phyloP scores from a whole-genome alignment of 176 grass and related monocot species.

The Cocos nucifera region DNA sequence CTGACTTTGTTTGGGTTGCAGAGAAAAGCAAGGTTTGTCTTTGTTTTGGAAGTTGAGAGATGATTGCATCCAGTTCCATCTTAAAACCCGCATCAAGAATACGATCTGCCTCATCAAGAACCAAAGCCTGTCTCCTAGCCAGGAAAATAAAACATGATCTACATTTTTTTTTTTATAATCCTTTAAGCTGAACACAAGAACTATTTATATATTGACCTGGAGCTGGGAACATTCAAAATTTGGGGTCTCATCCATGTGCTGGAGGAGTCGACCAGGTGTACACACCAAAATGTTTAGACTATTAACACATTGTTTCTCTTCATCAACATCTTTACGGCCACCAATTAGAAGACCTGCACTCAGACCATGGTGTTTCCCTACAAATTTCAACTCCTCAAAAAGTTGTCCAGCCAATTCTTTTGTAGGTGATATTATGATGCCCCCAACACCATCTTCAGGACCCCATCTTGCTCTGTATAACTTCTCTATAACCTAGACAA shows the following conservation, averaged over 20 bases:
- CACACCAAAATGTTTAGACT: conserved; percentile 80
- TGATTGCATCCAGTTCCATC: conserved; percentile 53
- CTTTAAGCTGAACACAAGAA: conserved; percentile 3
- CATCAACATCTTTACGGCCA: conserved; percentile 56
- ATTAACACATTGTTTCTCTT: conserved; percentile 66
- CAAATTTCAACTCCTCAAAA: conserved; percentile 47
- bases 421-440: conserved; percentile 76
- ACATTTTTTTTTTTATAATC: too few relatives aligned
- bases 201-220: conserved; percentile 43
- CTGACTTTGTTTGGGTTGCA: conserved; percentile 85
- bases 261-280: conserved; percentile 81
- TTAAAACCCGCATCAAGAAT: conserved; percentile 75
- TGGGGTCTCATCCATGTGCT: conserved; percentile 74
- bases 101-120: conserved; percentile 94
- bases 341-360: conserved; percentile 68
- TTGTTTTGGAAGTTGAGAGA: conserved; percentile 58
- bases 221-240: conserved; percentile 88
- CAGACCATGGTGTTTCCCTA: conserved; percentile 49
- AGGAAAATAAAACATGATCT: neutral
- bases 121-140: conserved; percentile 59
- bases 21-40: conserved; percentile 90
- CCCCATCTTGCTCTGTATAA: conserved; percentile 70
- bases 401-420: conserved; percentile 78
- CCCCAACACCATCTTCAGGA: conserved; percentile 57
- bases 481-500: conserved; percentile 65